Evolutionary conservation across 1,139 yeast genomes (phyloP).

Genomic region (Keqinozyma sinolaborantium): DNA sequence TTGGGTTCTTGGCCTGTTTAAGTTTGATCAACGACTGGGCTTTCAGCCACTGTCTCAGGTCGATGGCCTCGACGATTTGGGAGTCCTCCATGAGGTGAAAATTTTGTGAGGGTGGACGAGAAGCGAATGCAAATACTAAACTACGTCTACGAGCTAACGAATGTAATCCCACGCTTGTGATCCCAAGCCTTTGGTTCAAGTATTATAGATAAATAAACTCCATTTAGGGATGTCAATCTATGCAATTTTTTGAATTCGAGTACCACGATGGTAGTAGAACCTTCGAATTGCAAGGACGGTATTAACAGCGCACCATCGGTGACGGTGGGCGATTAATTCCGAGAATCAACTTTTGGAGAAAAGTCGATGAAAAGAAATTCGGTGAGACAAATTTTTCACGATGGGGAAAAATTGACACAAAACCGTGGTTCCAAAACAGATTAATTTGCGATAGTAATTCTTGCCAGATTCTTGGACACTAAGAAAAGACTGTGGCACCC

Average conservation of each 20-base stretch:
- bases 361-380: too few relatives aligned
- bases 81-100: constrained; percentile 6
- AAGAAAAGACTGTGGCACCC: too few relatives aligned
- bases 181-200: constrained; percentile 24
- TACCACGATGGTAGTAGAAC: constrained; percentile 15
- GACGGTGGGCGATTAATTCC: too few relatives aligned
- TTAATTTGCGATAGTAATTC: too few relatives aligned
- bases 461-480: too few relatives aligned
- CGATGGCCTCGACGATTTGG: constrained; percentile 42
- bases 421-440: too few relatives aligned
- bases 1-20: constrained; percentile 54
- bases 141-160: constrained; percentile 1
- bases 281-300: constrained; percentile 15
- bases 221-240: constrained; percentile 17
- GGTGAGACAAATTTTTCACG: too few relatives aligned
- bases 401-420: too few relatives aligned
- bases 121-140: neutral
- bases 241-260: constrained; percentile 18
- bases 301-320: too few relatives aligned
- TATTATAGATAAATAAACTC: constrained; percentile 14
- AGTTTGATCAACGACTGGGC: constrained; percentile 51
- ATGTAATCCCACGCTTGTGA: constrained; percentile 8
- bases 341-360: too few relatives aligned
- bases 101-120: neutral
- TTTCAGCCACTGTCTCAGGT: constrained; percentile 48